Evolutionary conservation across 805 yeast species (phyloP).

Genomic region (baker's yeast (Saccharomyces cerevisiae)): DNA sequence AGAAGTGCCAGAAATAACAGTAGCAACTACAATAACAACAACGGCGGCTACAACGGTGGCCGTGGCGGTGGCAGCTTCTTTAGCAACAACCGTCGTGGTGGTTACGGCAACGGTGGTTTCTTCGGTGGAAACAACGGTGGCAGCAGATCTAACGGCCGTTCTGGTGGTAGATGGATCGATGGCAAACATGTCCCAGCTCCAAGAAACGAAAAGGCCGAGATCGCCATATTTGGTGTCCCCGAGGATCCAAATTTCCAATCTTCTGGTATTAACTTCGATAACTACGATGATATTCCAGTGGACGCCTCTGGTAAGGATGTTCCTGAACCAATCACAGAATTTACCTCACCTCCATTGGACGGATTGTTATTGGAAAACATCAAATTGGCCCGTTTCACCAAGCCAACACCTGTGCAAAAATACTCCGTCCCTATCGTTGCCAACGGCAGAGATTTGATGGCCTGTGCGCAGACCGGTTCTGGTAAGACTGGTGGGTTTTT

Average conservation of each 20-base stretch:
- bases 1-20: constrained; percentile 8
- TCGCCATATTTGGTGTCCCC: constrained; percentile 76
- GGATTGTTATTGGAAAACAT: constrained; percentile 79
- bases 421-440: constrained; percentile 90
- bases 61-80: constrained; percentile 30
- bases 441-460: constrained; percentile 86
- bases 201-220: constrained; percentile 59
- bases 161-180: constrained; percentile 69
- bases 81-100: constrained; percentile 23
- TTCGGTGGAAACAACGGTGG: constrained; percentile 32
- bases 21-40: constrained; percentile 28
- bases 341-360: constrained; percentile 90
- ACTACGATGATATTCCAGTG: constrained; percentile 97
- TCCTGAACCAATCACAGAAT: constrained; percentile 85
- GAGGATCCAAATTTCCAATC: constrained; percentile 64
- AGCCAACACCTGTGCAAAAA: constrained; percentile 95
- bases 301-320: constrained; percentile 93
- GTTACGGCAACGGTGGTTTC: constrained; percentile 33
- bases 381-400: constrained; percentile 77
- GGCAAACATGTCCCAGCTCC: constrained; percentile 85
- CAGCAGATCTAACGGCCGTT: constrained; percentile 30
- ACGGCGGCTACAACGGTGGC: constrained; percentile 25
- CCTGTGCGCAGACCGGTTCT: constrained; percentile 97
- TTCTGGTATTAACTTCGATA: constrained; percentile 96
- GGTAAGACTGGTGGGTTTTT: constrained; percentile 99